Conservation (phyloP, 495 filamentous ascomycete species). For the Hypoxylon perforatum region DNA sequence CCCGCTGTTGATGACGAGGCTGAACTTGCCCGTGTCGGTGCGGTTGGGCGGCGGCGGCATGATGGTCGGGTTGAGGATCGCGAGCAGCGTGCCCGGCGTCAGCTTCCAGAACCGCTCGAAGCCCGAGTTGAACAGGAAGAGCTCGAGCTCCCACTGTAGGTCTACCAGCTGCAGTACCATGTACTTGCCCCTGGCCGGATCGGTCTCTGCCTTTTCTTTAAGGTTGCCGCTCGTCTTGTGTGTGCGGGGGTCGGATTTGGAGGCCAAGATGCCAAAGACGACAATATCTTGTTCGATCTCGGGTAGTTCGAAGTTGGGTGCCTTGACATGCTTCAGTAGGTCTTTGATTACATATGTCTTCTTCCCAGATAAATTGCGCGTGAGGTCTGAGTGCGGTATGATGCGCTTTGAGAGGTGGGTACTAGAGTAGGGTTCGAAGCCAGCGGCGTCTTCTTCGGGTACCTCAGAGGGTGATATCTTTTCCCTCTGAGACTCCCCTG, state of each 20-base stretch:
- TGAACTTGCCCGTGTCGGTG: conserved; percentile 82
- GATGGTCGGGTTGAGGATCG: conserved; percentile 91
- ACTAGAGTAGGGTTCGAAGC: conserved; percentile 87
- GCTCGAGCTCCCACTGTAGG: conserved; percentile 88
- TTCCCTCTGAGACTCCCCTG: conserved; percentile 26
- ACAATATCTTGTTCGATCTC: conserved; percentile 88
- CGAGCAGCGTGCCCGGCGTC: conserved; percentile 84
- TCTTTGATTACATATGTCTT: conserved; percentile 82
- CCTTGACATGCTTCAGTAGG: conserved; percentile 81
- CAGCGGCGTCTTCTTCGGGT: conserved; percentile 53
- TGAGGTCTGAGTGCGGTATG: conserved; percentile 82
- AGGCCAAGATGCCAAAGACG: conserved; percentile 85
- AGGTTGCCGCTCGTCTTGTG: conserved; percentile 66
- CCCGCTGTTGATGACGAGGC: conserved; percentile 81
- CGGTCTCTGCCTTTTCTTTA: conserved; percentile 37
- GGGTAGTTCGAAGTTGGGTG: conserved; percentile 85
- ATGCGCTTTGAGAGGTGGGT: conserved; percentile 85
- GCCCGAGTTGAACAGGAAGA: conserved; percentile 90
- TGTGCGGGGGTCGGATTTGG: conserved; percentile 81
- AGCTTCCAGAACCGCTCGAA: conserved; percentile 94
- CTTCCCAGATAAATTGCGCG: conserved; percentile 79
- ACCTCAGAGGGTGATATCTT: conserved; percentile 43
- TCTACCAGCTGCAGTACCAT: conserved; percentile 92
- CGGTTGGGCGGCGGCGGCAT: conserved; percentile 82
- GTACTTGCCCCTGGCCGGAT: conserved; percentile 76